A percentile compares a stretch with the other conserved stretches of the same genome.
These are phyloP conservation scores for Claviceps pazoutovae DNA, from an alignment of 2,329 filamentous ascomycete genomes.

Conservation along the genomic window DNA sequence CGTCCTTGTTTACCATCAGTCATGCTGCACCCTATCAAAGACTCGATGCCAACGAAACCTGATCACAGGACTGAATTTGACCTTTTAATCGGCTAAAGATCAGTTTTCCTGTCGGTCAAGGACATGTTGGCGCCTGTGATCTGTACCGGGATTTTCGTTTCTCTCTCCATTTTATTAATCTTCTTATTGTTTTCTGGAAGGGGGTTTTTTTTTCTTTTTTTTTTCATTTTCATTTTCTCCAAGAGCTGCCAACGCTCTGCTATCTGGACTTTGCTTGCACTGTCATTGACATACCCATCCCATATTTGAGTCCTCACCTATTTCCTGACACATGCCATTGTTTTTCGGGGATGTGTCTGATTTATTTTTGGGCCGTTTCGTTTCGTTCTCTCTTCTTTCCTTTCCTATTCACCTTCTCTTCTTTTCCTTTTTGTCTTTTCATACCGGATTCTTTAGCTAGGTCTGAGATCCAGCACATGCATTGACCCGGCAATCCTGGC, in stretches of 20 bases:
- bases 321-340: no score
- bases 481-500: not conserved
- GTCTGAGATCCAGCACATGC: not conserved
- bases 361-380: not conserved
- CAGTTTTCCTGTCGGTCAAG: not conserved
- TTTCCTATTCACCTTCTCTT: not conserved
- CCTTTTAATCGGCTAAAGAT: constrained; percentile 23
- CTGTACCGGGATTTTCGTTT: not conserved
- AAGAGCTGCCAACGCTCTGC: not conserved
- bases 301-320: not conserved
- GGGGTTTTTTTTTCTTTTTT: not conserved
- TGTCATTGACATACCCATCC: not conserved
- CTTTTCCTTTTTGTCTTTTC: not conserved
- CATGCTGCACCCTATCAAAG: constrained; percentile 46
- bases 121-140: not conserved
- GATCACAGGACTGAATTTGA: constrained; percentile 26
- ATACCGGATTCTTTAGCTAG: not conserved
- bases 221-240: not conserved
- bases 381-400: not conserved
- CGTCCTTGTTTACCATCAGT: constrained; percentile 45
- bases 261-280: not conserved
- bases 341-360: no score
- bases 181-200: not conserved
- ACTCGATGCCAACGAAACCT: constrained; percentile 35
- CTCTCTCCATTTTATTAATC: not conserved